These are phyloP conservation scores for Chenopodium berlandieri DNA, from an alignment of 148 eudicot genomes.

Conservation along the genomic window DNA sequence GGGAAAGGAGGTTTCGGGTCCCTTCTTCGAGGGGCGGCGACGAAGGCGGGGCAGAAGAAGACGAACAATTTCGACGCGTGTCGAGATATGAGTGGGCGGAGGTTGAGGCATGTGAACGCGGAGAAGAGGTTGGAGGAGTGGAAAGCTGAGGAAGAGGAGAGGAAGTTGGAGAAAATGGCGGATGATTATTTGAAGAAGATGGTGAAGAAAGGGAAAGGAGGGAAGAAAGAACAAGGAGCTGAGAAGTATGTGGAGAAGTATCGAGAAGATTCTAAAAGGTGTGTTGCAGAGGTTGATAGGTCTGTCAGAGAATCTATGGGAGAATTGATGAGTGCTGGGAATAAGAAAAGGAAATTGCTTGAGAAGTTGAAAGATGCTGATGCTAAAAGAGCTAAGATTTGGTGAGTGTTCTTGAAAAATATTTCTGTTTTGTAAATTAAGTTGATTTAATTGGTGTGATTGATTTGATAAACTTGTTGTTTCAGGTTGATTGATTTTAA, in stretches of 20 bases:
- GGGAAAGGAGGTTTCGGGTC: conserved; percentile 99
- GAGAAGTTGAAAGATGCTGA: conserved; percentile 38
- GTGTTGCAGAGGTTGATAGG: conserved; percentile 78
- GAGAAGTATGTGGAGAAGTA: conserved; percentile 85
- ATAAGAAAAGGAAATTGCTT: conserved; percentile 36
- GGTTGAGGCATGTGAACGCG: conserved; percentile 90
- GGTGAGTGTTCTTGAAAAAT: conserved; percentile 39
- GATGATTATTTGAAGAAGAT: conserved; percentile 80
- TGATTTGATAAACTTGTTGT: neutral
- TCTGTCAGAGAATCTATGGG: conserved; percentile 75
- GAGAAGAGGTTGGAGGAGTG: conserved; percentile 98
- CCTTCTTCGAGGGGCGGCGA: conserved; percentile 84
- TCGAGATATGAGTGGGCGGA: conserved; percentile 94
- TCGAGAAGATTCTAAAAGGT: conserved; percentile 61
- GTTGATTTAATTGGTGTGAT: neutral
- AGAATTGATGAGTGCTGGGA: conserved; percentile 27
- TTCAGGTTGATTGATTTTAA: neutral
- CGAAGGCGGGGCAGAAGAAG: conserved; percentile 94
- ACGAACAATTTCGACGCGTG: conserved; percentile 97
- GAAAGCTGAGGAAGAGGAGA: conserved; percentile 71
- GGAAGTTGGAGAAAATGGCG: conserved; percentile 88
- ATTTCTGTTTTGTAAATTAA: neutral
- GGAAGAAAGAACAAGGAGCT: conserved; percentile 41
- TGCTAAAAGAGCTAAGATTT: conserved; percentile 69
- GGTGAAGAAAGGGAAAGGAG: conserved; percentile 49